Evolutionary conservation across 2,329 filamentous ascomycete genomes (phyloP), one percentile per base, ranked within the genome.

Genomic region (Dactylonectria estremocensis): DNA sequence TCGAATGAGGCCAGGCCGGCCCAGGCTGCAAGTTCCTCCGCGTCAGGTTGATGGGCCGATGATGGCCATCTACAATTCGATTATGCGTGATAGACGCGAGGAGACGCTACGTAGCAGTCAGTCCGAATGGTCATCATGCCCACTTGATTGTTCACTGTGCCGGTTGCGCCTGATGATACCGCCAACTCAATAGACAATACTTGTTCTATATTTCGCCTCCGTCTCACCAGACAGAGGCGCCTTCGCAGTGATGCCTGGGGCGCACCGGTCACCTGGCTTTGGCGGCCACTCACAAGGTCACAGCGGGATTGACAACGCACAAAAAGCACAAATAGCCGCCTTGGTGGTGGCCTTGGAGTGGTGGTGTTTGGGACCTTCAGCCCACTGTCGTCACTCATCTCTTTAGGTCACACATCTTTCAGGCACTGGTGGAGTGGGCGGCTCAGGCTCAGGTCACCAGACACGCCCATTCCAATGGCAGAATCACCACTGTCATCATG

Each of bases 391-490:
- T 74, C 72, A 73, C 71, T 63, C 64, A 61, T 67, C 65, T 68
- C 68, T 69, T 64, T 66, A 66, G 69, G 70, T 14, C 40, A 43
- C n/a, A 14, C 40, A 43, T 43, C 40, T 6, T 43, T 43, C 40
- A 43, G 40, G 40, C n/a, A 43, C 40, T 43, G 40, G 70, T 69
- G 69, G 37, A 37, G 60, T 53, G 58, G 55, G 65, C 69, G 69
- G 70, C 67, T 74, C 71, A 74, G 65, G 56, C 45, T 65, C n/a
- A 62, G 61, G 73, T 75, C 73, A 75, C 53, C 73, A 69, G 73
- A 69, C 70, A 61, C 69, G 71, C 56, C 68, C 69, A 66, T 72
- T 64, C 63, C 67, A 72, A 66, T 60, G 35, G 63, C 64, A 68
- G 4, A 70, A 64, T 67, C 63, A 61, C 64, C 64, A 64, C 63